These are phyloP conservation scores for Hippophae rhamnoides DNA, from an alignment of 306 rosid species.

Conservation along the genomic window DNA sequence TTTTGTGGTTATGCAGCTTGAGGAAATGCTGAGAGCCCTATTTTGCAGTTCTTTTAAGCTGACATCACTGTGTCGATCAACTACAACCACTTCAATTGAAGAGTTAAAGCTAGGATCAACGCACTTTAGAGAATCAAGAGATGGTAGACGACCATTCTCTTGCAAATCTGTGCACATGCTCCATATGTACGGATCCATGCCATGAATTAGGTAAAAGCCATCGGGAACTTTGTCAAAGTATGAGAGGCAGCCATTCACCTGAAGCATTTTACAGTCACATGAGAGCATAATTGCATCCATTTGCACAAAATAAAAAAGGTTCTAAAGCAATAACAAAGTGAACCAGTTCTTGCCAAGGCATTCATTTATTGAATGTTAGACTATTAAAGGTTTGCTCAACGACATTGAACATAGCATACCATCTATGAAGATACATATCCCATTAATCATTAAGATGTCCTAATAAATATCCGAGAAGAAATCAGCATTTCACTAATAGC, in stretches of 20 bases:
- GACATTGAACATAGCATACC: no score
- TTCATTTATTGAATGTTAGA: neutral
- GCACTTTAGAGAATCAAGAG: constrained; percentile 66
- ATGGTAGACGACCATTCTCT: constrained; percentile 86
- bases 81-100: constrained; percentile 73
- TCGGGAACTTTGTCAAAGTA: constrained; percentile 83
- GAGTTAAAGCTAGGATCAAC: constrained; percentile 54
- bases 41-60: constrained; percentile 80
- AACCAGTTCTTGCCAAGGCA: neutral
- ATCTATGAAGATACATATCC: no score
- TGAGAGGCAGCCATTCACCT: constrained; percentile 97
- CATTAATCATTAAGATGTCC: no score
- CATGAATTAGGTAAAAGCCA: constrained; percentile 81
- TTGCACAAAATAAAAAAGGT: neutral
- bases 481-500: neutral
- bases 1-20: constrained; percentile 53
- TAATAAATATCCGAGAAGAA: no score
- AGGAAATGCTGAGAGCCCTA: constrained; percentile 50
- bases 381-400: no score
- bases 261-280: constrained; percentile 26
- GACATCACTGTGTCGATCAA: constrained; percentile 67
- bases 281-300: constrained; percentile 19
- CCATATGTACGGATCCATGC: constrained; percentile 94
- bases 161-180: constrained; percentile 73
- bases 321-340: neutral